Evolutionary conservation across 345 rosid species (phyloP).

Genomic region (Moricandia moricandioides): DNA sequence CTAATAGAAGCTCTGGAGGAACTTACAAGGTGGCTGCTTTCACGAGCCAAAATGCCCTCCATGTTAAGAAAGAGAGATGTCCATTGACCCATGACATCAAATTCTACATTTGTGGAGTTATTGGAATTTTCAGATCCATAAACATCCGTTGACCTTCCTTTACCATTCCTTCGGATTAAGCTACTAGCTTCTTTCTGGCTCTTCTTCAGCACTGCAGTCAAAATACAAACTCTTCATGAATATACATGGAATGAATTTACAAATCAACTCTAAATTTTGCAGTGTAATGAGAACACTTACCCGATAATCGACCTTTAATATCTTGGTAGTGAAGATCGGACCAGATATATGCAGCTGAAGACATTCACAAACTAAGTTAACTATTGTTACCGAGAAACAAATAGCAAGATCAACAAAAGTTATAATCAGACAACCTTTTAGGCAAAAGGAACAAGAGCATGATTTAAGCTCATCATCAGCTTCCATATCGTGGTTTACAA

Average conservation of each 20-base stretch:
- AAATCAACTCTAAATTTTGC: background rate
- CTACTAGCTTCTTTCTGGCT: constrained; percentile 82
- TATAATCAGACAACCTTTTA: constrained; percentile 53
- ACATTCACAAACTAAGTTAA: constrained; percentile 28
- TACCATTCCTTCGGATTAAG: constrained; percentile 53
- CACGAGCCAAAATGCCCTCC: constrained; percentile 68
- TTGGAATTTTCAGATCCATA: constrained; percentile 39
- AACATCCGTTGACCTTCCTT: constrained; percentile 47
- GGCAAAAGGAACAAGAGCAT: constrained; percentile 87
- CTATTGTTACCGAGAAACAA: background rate
- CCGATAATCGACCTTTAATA: constrained; percentile 74
- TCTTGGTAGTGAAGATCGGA: constrained; percentile 95
- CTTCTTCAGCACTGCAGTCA: constrained; percentile 62
- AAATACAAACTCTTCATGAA: background rate
- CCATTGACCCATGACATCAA: constrained; percentile 69
- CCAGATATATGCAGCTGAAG: constrained; percentile 88
- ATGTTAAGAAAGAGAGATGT: constrained; percentile 78
- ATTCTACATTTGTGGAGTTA: constrained; percentile 52
- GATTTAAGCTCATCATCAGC: constrained; percentile 52
- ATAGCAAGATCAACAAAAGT: background rate
- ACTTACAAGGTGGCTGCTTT: constrained; percentile 84
- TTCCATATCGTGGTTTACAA: constrained; percentile 35
- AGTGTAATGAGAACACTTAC: constrained; percentile 38
- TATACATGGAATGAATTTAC: no score
- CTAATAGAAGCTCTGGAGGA: background rate